Evolutionary conservation across 2,329 filamentous ascomycete genomes (phyloP).

Genomic region (Fusarium staphyleae): DNA sequence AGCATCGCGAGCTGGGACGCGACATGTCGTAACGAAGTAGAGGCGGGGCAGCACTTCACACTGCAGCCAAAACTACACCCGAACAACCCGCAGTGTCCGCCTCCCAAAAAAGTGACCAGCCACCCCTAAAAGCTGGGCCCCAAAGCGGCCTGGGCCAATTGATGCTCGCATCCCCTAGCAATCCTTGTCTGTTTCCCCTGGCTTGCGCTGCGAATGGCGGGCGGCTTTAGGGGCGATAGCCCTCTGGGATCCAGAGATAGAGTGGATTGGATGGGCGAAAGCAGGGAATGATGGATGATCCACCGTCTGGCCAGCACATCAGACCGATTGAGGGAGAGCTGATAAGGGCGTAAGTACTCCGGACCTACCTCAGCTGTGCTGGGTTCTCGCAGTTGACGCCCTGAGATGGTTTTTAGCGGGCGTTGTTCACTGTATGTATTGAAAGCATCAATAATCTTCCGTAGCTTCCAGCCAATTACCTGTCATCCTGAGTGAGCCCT

Average conservation of each 20-base stretch:
- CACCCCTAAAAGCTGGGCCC: constrained; percentile 17
- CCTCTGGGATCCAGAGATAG: constrained; percentile 18
- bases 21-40: constrained; percentile 21
- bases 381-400: constrained; percentile 24
- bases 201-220: constrained; percentile 28
- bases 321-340: constrained; percentile 6
- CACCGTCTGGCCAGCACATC: constrained; percentile 26
- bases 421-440: constrained; percentile 6
- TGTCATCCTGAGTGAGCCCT: constrained; percentile 3
- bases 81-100: constrained; percentile 21
- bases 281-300: constrained; percentile 12
- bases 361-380: too few relatives aligned
- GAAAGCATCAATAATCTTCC: constrained; percentile 2
- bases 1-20: constrained; percentile 22
- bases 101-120: constrained; percentile 23
- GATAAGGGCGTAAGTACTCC: constrained; percentile 7
- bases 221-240: constrained; percentile 25
- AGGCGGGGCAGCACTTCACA: not conserved
- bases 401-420: constrained; percentile 13
- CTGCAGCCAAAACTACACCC: constrained; percentile 15
- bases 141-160: constrained; percentile 19
- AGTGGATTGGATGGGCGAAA: constrained; percentile 15
- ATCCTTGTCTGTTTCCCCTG: constrained; percentile 24
- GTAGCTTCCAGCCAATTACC: not conserved
- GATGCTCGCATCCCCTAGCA: constrained; percentile 17